phyloP scores from a whole-genome alignment of 495 filamentous ascomycete genomes.

The Aspergillus steynii region DNA sequence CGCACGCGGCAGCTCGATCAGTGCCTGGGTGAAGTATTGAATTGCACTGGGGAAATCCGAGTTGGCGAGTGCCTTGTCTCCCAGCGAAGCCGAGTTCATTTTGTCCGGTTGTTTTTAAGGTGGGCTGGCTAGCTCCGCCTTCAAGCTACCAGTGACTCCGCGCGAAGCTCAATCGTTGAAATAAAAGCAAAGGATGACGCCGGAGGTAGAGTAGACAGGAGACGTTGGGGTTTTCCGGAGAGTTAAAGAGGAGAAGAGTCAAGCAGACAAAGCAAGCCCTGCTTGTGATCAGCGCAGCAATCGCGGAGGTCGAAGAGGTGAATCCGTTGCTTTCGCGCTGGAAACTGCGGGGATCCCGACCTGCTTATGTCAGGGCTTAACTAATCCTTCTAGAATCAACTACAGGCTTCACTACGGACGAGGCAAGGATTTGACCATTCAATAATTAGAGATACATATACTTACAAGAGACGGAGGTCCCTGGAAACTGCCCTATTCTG shows the following conservation, averaged over 20 bases:
- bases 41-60: constrained; percentile 69
- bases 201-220: not conserved
- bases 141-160: not conserved
- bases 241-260: not conserved
- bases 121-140: not conserved
- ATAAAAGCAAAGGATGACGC: not conserved
- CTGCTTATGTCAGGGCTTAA: not conserved
- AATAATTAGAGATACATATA: not conserved
- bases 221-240: not conserved
- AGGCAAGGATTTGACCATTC: not conserved
- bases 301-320: not conserved
- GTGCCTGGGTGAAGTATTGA: constrained; percentile 71
- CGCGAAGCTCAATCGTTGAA: not conserved
- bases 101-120: constrained; percentile 2
- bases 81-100: constrained; percentile 64
- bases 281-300: not conserved
- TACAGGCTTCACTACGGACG: no score
- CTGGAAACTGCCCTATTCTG: not conserved
- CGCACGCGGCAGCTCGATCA: constrained; percentile 63
- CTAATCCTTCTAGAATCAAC: no score
- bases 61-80: constrained; percentile 62
- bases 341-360: not conserved
- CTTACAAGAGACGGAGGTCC: not conserved
- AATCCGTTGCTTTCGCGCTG: not conserved
- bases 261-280: no score